These are phyloP conservation scores for Aureobasidium sp. DNA, from an alignment of 2,329 filamentous ascomycete species.

Conservation along the genomic window DNA sequence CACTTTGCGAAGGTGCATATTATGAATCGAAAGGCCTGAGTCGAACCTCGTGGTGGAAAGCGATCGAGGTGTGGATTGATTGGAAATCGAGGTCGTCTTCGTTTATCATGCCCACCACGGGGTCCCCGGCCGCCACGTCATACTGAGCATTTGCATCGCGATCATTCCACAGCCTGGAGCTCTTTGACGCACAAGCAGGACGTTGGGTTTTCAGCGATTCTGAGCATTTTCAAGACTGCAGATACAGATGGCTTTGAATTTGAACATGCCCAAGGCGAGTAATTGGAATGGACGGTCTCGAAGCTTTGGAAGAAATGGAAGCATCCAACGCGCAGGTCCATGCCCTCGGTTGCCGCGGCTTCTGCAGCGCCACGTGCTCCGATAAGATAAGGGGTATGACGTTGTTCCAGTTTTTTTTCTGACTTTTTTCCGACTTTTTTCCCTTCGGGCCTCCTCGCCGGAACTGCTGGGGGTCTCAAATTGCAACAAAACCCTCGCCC, in stretches of 20 bases:
- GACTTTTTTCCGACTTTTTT: background rate
- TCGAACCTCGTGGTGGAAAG: background rate
- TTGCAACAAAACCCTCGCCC: background rate
- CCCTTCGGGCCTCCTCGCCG: background rate
- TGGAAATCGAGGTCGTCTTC: background rate
- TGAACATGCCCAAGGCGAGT: background rate
- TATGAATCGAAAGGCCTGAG: background rate
- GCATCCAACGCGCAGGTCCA: background rate
- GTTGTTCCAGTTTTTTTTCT: too few relatives aligned
- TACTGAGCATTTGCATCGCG: background rate
- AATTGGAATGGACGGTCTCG: background rate
- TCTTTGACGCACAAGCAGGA: background rate
- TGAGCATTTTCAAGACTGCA: background rate
- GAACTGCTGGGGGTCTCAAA: background rate
- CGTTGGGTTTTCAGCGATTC: background rate
- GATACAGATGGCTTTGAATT: background rate
- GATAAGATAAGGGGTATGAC: slow-evolving; percentile 12
- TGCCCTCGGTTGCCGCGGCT: background rate
- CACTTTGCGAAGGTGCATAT: background rate
- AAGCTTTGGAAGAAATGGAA: background rate
- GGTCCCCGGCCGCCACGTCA: background rate
- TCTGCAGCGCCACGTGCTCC: background rate
- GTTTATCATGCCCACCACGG: background rate
- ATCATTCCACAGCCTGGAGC: background rate
- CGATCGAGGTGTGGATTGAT: background rate